Evolutionary conservation across 2,329 filamentous ascomycete species (phyloP).

Genomic region (Leptodontidium sp.): DNA sequence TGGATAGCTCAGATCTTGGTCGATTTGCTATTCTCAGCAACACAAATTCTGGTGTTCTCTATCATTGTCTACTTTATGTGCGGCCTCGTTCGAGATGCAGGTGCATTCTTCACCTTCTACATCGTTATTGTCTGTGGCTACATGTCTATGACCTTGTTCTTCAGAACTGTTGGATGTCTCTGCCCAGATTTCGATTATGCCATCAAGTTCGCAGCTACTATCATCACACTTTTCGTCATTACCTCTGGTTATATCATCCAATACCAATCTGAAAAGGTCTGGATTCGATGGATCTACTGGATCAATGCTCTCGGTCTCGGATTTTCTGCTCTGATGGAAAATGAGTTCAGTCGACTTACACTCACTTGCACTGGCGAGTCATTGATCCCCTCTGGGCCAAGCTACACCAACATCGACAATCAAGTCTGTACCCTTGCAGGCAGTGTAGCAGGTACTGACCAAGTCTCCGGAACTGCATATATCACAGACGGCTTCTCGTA

Average conservation of each 20-base stretch:
- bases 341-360: conserved; percentile 77
- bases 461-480: conserved; percentile 73
- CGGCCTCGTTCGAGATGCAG: conserved; percentile 71
- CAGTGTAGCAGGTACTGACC: conserved; percentile 68
- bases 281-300: conserved; percentile 83
- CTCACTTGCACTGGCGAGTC: conserved; percentile 74
- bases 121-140: conserved; percentile 74
- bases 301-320: conserved; percentile 77
- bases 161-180: conserved; percentile 76
- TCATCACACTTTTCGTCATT: conserved; percentile 83
- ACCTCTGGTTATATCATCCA: conserved; percentile 88
- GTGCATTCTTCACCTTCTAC: conserved; percentile 81
- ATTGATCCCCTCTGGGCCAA: conserved; percentile 74
- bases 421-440: conserved; percentile 86
- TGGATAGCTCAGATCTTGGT: conserved; percentile 87
- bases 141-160: conserved; percentile 79
- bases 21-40: conserved; percentile 75
- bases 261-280: conserved; percentile 76
- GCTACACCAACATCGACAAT: conserved; percentile 75
- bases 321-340: conserved; percentile 84
- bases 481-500: conserved; percentile 75
- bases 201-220: conserved; percentile 80
- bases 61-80: conserved; percentile 85
- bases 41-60: conserved; percentile 75
- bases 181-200: conserved; percentile 87